These are phyloP conservation scores for Starmerella ratchasimensis DNA, from an alignment of 805 yeast species.

Conservation along the genomic window DNA sequence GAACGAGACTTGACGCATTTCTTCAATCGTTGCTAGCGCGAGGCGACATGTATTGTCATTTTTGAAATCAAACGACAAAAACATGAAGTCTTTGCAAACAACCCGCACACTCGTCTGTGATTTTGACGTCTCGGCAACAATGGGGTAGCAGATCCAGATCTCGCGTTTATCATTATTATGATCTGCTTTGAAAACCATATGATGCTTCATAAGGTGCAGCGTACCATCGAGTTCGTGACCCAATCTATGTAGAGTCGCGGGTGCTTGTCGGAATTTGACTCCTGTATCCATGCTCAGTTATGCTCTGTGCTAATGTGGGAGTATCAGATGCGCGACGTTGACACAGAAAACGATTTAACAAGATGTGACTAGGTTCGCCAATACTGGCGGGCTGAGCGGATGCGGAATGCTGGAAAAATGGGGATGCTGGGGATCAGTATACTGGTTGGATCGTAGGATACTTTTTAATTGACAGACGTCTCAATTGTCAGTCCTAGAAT, in stretches of 20 bases:
- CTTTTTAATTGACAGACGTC: no score
- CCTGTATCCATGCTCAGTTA: conserved; percentile 10
- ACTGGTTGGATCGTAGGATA: no score
- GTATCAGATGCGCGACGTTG: no score
- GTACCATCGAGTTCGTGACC: conserved; percentile 46
- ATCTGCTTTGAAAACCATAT: conserved; percentile 41
- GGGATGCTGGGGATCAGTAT: no score
- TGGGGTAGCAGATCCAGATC: conserved; percentile 85
- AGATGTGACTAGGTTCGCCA: no score
- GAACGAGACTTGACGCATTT: conserved; percentile 42
- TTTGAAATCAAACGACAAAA: conserved; percentile 58
- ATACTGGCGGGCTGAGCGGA: no score
- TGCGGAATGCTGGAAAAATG: no score
- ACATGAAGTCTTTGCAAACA: conserved; percentile 74
- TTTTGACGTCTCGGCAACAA: conserved; percentile 38
- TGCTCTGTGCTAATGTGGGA: no score
- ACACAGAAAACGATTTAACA: no score
- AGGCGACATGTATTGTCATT: conserved; percentile 44
- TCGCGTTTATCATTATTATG: conserved; percentile 45
- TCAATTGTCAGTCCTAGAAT: no score
- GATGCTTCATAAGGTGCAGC: conserved; percentile 61
- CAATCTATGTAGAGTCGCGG: conserved; percentile 37
- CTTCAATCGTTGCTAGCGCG: conserved; percentile 58
- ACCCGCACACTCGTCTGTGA: conserved; percentile 36
- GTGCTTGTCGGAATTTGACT: conserved; percentile 26